Conservation (phyloP, 23 red algal species). For the Gracilariopsis chorda region DNA sequence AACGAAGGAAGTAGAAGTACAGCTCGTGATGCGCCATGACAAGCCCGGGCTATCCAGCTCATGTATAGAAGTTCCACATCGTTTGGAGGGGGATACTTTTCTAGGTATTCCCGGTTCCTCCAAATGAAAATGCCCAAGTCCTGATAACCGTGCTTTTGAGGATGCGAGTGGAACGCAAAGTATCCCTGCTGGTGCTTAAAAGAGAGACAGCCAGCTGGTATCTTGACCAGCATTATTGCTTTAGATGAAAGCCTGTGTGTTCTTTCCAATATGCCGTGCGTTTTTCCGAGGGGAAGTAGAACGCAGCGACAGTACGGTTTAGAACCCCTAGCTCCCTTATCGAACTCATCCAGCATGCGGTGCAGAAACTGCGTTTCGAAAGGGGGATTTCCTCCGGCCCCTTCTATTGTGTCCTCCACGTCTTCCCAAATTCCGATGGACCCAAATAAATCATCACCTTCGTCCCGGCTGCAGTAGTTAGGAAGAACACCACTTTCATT, state of each 20-base stretch:
- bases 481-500: too few species aligned
- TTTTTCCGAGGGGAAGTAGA: neutral
- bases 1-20: too few species aligned
- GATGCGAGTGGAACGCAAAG: too few species aligned
- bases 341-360: neutral
- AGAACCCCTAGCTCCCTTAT: neutral
- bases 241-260: neutral
- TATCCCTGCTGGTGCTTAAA: neutral
- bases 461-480: too few species aligned
- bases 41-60: too few species aligned
- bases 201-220: neutral
- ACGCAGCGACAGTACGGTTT: slow-evolving; percentile 1
- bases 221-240: neutral
- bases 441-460: too few species aligned
- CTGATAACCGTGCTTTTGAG: neutral
- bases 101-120: neutral
- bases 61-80: slow-evolving; percentile 9
- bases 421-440: too few species aligned
- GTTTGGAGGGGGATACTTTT: neutral
- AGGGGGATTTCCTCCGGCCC: slow-evolving; percentile 3
- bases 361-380: neutral
- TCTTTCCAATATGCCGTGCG: neutral
- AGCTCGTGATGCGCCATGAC: too few species aligned
- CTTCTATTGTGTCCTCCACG: too few species aligned
- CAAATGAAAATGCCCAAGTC: slow-evolving; percentile 1